Evolutionary conservation across 352 stramenopile species (phyloP), one percentile per base, ranked within the genome.

Genomic region (Pythium insidiosum): DNA sequence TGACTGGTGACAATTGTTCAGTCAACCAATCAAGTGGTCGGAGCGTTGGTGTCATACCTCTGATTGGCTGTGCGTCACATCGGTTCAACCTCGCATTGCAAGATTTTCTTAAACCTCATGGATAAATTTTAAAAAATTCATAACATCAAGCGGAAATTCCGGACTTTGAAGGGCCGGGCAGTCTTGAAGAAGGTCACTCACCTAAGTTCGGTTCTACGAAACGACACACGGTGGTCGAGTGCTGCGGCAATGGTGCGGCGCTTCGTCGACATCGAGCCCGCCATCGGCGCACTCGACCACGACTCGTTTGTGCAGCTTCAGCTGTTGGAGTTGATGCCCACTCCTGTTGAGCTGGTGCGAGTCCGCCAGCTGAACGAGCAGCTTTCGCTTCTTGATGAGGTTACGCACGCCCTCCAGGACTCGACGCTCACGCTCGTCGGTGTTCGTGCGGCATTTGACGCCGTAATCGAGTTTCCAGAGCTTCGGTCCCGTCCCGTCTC

Each of bases 21-120:
- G 53, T 56, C 13, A 56, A 61, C 19, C 46, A 56, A 36, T 48
- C 28, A 19, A 48, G 51, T 28, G 29, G 47, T 15, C 35, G 19
- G 0, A 35, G 42, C 4, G 29, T 44, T 19, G 46, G 36, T 6
- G 34, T 11, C 0, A 47, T 50, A 18, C 29, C 46, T 6, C 15
- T 56, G 1, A 52, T 61, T 45, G 40, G 46, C 18, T 61, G 46
- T 20, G 41, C 46, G 19, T 56, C 33, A 15, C 47, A 56, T 37
- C 22, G 41, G 12, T 56, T 53, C 21, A 47, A 44, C 16, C 18
- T 61, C 15, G 45, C 33, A 4, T 21, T 60, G 34, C 41, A 48
- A 11, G 35, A 47, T 9, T 55, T 51, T 33, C 21, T 60, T 2
- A 28, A 15, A 5, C 11, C 12, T 22, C 28, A 59, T 6, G 44